Evolutionary conservation across 345 rosid genomes (phyloP).

Genomic region (Aquilaria yunnanensis): DNA sequence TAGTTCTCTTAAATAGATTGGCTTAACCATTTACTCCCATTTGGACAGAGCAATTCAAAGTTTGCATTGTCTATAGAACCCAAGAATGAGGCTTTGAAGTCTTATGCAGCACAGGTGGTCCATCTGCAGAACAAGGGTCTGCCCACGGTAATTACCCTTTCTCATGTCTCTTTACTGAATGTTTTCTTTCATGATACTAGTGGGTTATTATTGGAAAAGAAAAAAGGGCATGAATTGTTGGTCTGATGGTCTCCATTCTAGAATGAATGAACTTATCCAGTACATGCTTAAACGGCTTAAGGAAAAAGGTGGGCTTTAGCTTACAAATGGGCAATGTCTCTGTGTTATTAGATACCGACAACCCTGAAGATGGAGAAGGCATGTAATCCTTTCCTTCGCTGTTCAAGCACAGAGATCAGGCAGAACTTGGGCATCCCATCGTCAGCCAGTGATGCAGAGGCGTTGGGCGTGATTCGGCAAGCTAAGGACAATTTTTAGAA

Average conservation of each 20-base stretch:
- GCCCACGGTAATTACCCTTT: conserved; percentile 56
- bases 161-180: neutral
- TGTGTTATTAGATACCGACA: conserved; percentile 59
- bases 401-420: conserved; percentile 62
- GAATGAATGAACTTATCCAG: too few species aligned
- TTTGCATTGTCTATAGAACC: conserved; percentile 93
- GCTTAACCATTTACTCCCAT: conserved; percentile 9
- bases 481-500: conserved; percentile 76
- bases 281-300: too few species aligned
- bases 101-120: conserved; percentile 70
- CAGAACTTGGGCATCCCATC: conserved; percentile 49
- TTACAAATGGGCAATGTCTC: too few species aligned
- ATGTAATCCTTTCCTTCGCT: conserved; percentile 91
- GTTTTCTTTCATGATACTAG: neutral
- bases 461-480: conserved; percentile 49
- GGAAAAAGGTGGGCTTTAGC: too few species aligned
- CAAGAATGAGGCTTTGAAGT: conserved; percentile 72
- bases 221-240: too few species aligned
- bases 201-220: too few species aligned
- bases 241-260: too few species aligned
- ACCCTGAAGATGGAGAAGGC: conserved; percentile 72
- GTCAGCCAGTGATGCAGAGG: conserved; percentile 64
- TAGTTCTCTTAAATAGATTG: conserved; percentile 7
- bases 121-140: conserved; percentile 76
- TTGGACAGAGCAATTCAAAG: conserved; percentile 73